These are phyloP conservation scores for Chlorophyllum brunneum DNA, from an alignment of 768 basidiomycete species.

Conservation along the genomic window DNA sequence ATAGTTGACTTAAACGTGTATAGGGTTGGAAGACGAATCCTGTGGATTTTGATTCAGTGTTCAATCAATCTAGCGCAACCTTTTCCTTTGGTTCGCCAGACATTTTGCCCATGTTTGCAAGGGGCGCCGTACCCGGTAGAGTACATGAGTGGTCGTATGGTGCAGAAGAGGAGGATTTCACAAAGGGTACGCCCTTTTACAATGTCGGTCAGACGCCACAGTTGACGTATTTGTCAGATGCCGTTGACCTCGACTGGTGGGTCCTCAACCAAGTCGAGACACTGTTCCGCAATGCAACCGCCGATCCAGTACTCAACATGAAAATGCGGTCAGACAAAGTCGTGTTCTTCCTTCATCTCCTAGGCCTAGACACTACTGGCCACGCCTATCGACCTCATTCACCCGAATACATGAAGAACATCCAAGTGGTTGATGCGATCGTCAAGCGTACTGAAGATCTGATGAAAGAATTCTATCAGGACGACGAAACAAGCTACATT, in stretches of 20 bases:
- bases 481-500: slow-evolving; percentile 67
- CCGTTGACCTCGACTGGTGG: slow-evolving; percentile 75
- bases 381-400: slow-evolving; percentile 86
- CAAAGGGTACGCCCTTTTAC: slow-evolving; percentile 50
- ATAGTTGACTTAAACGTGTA: slow-evolving; percentile 11
- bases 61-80: slow-evolving; percentile 75
- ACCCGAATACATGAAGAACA: slow-evolving; percentile 85
- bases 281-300: slow-evolving; percentile 63
- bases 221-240: slow-evolving; percentile 42
- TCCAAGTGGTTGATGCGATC: slow-evolving; percentile 72
- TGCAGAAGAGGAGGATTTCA: slow-evolving; percentile 81
- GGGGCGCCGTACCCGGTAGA: slow-evolving; percentile 65
- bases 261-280: slow-evolving; percentile 64
- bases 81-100: slow-evolving; percentile 88
- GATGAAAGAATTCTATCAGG: slow-evolving; percentile 59
- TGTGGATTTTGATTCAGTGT: slow-evolving; percentile 85
- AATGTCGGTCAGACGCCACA: background rate
- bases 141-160: slow-evolving; percentile 76
- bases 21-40: slow-evolving; percentile 89
- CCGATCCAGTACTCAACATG: slow-evolving; percentile 40
- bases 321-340: slow-evolving; percentile 56
- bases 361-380: slow-evolving; percentile 84
- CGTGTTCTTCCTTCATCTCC: slow-evolving; percentile 79
- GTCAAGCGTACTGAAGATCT: slow-evolving; percentile 63
- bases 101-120: slow-evolving; percentile 82